Conservation (phyloP, 805 yeast genomes). For the Wickerhamiella shivajii region DNA sequence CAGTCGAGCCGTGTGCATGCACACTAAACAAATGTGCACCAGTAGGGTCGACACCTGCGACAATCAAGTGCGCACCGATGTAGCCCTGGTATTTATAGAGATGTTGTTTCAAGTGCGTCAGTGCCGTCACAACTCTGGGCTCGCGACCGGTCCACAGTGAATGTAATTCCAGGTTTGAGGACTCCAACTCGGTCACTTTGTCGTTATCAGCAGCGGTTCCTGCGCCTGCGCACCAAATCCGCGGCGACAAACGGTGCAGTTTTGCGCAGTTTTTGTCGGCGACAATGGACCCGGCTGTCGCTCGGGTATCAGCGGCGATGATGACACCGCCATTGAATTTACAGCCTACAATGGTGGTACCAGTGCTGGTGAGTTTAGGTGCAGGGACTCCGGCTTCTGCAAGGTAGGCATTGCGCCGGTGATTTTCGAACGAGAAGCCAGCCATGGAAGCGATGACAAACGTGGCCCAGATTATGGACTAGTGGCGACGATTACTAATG, state of each 20-base stretch:
- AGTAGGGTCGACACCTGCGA: constrained; percentile 96
- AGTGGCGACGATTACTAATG: too few species aligned
- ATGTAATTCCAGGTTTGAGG: constrained; percentile 84
- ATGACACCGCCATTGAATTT: constrained; percentile 88
- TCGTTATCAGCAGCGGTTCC: constrained; percentile 99
- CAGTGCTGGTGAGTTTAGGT: constrained; percentile 91
- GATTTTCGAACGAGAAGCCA: constrained; percentile 86
- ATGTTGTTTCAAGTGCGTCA: constrained; percentile 89
- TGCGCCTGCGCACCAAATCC: constrained; percentile 99
- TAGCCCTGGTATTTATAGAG: constrained; percentile 95
- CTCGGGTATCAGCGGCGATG: constrained; percentile 97
- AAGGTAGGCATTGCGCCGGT: constrained; percentile 71
- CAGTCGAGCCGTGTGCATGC: constrained; percentile 97
- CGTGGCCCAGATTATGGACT: too few species aligned
- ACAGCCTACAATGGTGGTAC: constrained; percentile 98
- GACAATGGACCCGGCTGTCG: constrained; percentile 90
- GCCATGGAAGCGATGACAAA: too few species aligned
- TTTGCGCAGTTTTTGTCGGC: constrained; percentile 98
- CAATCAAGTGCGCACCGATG: constrained; percentile 90
- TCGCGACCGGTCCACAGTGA: constrained; percentile 67
- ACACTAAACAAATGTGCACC: constrained; percentile 87
- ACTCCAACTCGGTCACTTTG: constrained; percentile 87
- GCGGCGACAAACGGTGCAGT: constrained; percentile 76
- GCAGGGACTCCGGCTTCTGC: constrained; percentile 56
- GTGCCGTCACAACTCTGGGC: constrained; percentile 87